Conservation (phyloP, 306 rosid genomes). For the Cicer arietinum region DNA sequence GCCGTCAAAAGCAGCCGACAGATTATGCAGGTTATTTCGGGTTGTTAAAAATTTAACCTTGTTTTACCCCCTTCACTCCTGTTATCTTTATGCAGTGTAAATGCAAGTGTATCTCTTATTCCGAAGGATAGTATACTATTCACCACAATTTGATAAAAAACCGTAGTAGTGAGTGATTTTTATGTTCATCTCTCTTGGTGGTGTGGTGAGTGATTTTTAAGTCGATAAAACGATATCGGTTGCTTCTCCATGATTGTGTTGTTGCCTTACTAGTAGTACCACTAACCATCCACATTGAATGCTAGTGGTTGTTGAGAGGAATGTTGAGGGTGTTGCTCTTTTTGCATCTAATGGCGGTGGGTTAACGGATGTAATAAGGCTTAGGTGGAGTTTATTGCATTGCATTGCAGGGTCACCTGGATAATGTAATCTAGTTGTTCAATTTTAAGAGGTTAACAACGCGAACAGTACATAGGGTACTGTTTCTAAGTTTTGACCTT, state of each 20-base stretch:
- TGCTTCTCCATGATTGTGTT: neutral
- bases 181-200: neutral
- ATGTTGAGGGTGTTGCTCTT: neutral
- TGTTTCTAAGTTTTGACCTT: neutral
- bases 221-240: neutral
- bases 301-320: neutral
- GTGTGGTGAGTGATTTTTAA: neutral
- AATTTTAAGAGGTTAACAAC: neutral
- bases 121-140: neutral
- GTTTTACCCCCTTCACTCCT: neutral
- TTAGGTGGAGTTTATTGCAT: neutral
- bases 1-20: neutral
- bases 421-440: neutral
- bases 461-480: neutral
- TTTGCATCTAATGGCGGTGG: neutral
- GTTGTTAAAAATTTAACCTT: neutral
- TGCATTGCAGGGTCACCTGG: neutral
- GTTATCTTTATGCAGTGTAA: neutral
- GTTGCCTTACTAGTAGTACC: neutral
- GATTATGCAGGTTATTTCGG: neutral
- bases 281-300: neutral
- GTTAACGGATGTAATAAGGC: neutral
- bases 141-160: neutral
- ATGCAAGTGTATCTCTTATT: neutral
- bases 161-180: neutral